phyloP scores from a whole-genome alignment of 2,329 filamentous ascomycete genomes.

The Chrysoporthe cubensis region DNA sequence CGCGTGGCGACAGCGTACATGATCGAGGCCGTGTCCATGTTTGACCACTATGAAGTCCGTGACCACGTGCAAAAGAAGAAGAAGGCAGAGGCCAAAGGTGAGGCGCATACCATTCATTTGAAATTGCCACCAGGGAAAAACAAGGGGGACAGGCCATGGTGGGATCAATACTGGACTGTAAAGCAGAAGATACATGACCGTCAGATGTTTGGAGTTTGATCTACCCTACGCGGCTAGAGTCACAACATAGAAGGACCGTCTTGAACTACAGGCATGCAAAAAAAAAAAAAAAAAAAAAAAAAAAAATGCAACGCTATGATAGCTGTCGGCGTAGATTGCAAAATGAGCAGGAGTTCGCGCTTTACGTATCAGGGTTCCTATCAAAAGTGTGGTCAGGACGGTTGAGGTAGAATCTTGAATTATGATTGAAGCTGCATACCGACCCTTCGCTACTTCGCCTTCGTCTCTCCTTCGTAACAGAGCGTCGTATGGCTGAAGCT shows the following conservation, averaged over 20 bases:
- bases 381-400: background rate
- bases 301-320: too few species aligned
- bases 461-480: background rate
- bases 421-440: background rate
- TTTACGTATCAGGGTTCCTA: background rate
- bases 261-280: too few species aligned
- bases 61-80: constrained; percentile 28
- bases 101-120: constrained; percentile 27
- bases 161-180: constrained; percentile 32
- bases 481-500: background rate
- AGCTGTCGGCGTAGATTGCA: too few species aligned
- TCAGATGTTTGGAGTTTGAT: constrained; percentile 30
- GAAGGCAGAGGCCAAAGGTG: constrained; percentile 28
- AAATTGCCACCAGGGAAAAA: constrained; percentile 25
- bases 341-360: background rate
- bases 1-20: constrained; percentile 32
- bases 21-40: constrained; percentile 33
- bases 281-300: too few species aligned
- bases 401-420: background rate
- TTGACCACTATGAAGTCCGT: constrained; percentile 33
- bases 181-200: constrained; percentile 31
- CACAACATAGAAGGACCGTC: too few species aligned
- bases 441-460: background rate
- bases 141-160: constrained; percentile 31
- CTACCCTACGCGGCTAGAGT: background rate